Conservation (phyloP, 768 basidiomycete species). For the Daedaleopsis nitida region DNA sequence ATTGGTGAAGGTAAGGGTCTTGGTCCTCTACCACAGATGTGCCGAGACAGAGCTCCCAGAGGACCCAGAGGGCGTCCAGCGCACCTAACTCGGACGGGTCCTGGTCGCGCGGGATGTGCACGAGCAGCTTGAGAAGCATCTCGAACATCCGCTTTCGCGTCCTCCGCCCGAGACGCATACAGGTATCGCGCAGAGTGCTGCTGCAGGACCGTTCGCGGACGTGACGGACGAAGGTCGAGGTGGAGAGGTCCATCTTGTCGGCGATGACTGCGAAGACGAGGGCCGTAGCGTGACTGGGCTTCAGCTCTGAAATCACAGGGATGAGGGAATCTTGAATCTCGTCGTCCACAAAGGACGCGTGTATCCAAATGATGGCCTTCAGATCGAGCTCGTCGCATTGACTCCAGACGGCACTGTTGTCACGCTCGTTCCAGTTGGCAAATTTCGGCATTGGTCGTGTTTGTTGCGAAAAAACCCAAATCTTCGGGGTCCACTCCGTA, state of each 20-base stretch:
- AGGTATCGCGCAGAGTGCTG: not conserved
- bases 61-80: conserved; percentile 4
- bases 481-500: not conserved
- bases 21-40: not conserved
- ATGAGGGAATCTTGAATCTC: not conserved
- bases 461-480: no score
- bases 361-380: conserved; percentile 1
- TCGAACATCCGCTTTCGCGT: not conserved
- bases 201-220: conserved; percentile 1
- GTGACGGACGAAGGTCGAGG: not conserved
- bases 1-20: not conserved
- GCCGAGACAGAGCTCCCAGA: conserved; percentile 9
- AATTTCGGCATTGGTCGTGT: not conserved
- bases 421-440: conserved; percentile 5
- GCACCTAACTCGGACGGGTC: not conserved
- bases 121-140: conserved; percentile 7
- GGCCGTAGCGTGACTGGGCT: not conserved
- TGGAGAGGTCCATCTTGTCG: not conserved
- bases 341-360: not conserved
- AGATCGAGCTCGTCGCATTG: not conserved
- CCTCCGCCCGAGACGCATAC: not conserved
- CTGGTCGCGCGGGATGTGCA: not conserved
- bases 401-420: not conserved
- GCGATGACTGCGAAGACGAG: conserved; percentile 1
- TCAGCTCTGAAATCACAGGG: not conserved